phyloP scores from a whole-genome alignment of 2,329 filamentous ascomycete genomes.

The Plectosphaerella sp. region DNA sequence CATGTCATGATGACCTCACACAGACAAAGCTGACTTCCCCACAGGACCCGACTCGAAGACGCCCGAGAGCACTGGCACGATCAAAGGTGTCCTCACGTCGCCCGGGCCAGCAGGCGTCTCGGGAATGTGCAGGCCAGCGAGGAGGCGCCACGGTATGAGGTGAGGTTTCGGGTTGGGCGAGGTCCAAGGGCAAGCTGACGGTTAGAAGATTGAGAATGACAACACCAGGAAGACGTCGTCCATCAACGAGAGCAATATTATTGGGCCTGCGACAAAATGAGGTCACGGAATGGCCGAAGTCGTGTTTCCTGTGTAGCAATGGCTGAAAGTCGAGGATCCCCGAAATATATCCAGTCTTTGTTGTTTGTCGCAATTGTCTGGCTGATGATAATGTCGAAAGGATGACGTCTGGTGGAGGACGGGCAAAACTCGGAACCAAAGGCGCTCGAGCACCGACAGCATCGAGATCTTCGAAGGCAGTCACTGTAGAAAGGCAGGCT shows the following conservation, averaged over 20 bases:
- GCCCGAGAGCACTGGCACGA: slow-evolving; percentile 27
- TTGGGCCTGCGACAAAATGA: slow-evolving; percentile 9
- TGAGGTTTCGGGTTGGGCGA: slow-evolving; percentile 9
- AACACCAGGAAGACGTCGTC: slow-evolving; percentile 24
- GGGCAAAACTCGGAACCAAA: too few relatives aligned
- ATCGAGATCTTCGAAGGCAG: neutral
- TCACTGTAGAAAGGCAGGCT: neutral
- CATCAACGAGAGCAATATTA: slow-evolving; percentile 24
- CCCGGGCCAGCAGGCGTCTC: slow-evolving; percentile 23
- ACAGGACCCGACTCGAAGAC: slow-evolving; percentile 32
- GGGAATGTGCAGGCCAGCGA: slow-evolving; percentile 28
- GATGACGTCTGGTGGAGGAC: too few relatives aligned
- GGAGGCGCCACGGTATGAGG: slow-evolving; percentile 31
- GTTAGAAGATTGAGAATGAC: slow-evolving; percentile 23
- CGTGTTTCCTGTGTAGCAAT: too few relatives aligned
- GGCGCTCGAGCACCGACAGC: too few relatives aligned
- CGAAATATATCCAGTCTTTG: too few relatives aligned
- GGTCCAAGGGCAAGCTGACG: neutral
- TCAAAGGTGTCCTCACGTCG: slow-evolving; percentile 27
- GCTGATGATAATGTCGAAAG: too few relatives aligned
- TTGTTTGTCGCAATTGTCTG: too few relatives aligned
- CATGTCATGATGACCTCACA: neutral
- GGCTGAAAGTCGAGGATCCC: too few relatives aligned
- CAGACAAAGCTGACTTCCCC: neutral
- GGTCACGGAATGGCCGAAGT: too few relatives aligned